phyloP scores from a whole-genome alignment of 495 filamentous ascomycete species.

The Jackrogersella minutella region DNA sequence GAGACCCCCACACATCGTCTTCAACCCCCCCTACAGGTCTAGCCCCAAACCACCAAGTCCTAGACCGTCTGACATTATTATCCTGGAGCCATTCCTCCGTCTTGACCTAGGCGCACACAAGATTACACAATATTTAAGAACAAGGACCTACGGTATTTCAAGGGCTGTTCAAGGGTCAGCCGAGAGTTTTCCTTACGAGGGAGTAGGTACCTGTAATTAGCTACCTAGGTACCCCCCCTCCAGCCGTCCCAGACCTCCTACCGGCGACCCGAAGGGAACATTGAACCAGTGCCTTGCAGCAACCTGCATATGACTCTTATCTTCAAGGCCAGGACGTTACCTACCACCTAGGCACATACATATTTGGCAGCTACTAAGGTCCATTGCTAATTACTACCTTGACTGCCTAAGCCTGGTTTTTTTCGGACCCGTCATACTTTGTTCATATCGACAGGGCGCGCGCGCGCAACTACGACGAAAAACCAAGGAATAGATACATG shows the following conservation, averaged over 20 bases:
- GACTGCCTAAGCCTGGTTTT: slow-evolving; percentile 16
- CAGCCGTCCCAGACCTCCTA: background rate
- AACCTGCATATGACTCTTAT: slow-evolving; percentile 36
- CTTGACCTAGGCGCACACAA: slow-evolving; percentile 2
- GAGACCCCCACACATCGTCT: slow-evolving; percentile 36
- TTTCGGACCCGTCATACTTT: slow-evolving; percentile 9
- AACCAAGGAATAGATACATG: background rate
- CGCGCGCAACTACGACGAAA: slow-evolving; percentile 11
- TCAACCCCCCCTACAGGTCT: slow-evolving; percentile 29
- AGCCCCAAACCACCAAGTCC: slow-evolving; percentile 29
- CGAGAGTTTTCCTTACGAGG: slow-evolving; percentile 19
- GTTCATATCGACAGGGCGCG: slow-evolving; percentile 31
- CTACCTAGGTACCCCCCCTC: no score
- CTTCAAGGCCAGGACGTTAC: slow-evolving; percentile 19
- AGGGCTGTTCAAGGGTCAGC: slow-evolving; percentile 2
- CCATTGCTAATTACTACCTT: slow-evolving; percentile 15
- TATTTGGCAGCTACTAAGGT: no score
- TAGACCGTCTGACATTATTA: slow-evolving; percentile 32
- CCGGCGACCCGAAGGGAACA: slow-evolving; percentile 9
- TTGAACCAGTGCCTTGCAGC: slow-evolving; percentile 37
- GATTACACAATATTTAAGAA: slow-evolving; percentile 10
- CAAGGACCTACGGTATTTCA: no score
- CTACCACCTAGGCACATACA: background rate
- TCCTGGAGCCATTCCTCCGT: slow-evolving; percentile 36
- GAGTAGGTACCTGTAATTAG: no score